Base-by-base conservation (phyloP, 2,329 filamentous ascomycete genomes). In the Cercospora zeae-maydis region DNA sequence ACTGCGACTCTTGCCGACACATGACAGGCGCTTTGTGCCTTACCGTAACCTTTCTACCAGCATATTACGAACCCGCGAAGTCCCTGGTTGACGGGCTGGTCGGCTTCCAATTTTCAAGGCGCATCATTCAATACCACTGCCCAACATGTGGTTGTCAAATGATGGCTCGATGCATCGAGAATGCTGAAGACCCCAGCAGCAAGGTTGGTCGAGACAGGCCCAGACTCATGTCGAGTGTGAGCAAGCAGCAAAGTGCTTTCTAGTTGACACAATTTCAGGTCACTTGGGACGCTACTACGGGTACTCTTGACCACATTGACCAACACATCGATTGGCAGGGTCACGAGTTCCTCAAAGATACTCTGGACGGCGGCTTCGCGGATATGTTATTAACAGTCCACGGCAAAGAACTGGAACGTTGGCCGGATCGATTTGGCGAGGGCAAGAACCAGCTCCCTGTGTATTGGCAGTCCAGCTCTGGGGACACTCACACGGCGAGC, bases 1-100 rank as follows among this genome's bases (percentile, higher is more conserved):
- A 85, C 68, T 86, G 84, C 75, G 72, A 73, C 63, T 76, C 72
- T 27, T 86, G 83, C 71, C 79, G 83, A 14, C 75, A 76, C 51
- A 75, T 77, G 31, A 80, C 79, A 16, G 83, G 83, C 19, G 74
- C 79, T 10, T 73, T 83, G 8, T 79, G 75, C 59, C 59, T 69
- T 19, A 79, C 78, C n/a, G 79, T 80, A 61, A 74, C 80, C 24
- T 67, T 71, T 10, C 70, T 84, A 19, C 76, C 77, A 9, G 58
- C 71, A 21, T 68, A 69, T 27, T 76, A 78, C 30, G 52, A 72
- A 13, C 67, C 74, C 14, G 58, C 69, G 4, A 24, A 61, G 21
- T 27, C 54, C 1, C 67, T 72, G 2, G 67, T 80, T 31, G 65
- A 73, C 13, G 68, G 71, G 6, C 74, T 84, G 3, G 77, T 73